Evolutionary conservation across 257 asterid species (phyloP).

Genomic region (Solanum chilense): DNA sequence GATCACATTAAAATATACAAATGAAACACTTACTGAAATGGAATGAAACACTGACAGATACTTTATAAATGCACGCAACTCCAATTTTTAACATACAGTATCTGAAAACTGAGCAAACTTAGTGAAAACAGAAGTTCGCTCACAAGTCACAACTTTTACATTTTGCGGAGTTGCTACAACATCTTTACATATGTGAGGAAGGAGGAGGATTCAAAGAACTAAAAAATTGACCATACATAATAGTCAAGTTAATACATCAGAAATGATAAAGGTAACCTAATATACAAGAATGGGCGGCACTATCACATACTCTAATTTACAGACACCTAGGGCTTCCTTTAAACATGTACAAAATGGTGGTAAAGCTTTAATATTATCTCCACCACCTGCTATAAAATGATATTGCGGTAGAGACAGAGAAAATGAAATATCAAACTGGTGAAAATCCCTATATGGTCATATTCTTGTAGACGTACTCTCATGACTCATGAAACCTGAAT

Average conservation of each 20-base stretch:
- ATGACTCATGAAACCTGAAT: slow-evolving; percentile 9
- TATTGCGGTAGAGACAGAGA: not conserved
- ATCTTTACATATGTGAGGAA: slow-evolving; percentile 5
- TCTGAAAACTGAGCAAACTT: not conserved
- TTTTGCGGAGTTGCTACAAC: slow-evolving; percentile 7
- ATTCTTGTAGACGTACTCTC: slow-evolving; percentile 27
- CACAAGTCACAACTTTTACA: not conserved
- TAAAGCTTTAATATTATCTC: slow-evolving; percentile 17
- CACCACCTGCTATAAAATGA: slow-evolving; percentile 13
- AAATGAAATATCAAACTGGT: not conserved
- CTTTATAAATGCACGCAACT: not conserved
- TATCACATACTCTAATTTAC: slow-evolving; percentile 34
- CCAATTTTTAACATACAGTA: not conserved
- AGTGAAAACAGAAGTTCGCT: not conserved
- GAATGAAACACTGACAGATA: not conserved
- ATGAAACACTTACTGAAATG: not conserved
- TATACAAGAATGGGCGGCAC: slow-evolving; percentile 42
- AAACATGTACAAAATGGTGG: slow-evolving; percentile 29
- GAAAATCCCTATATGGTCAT: slow-evolving; percentile 14
- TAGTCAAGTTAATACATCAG: not conserved
- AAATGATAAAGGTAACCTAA: slow-evolving; percentile 8
- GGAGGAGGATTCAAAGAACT: not conserved
- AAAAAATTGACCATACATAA: slow-evolving; percentile 1
- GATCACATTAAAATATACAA: not conserved
- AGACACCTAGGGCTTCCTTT: slow-evolving; percentile 27